Conservation (phyloP, 345 rosid genomes). For the Ceriops tagal region DNA sequence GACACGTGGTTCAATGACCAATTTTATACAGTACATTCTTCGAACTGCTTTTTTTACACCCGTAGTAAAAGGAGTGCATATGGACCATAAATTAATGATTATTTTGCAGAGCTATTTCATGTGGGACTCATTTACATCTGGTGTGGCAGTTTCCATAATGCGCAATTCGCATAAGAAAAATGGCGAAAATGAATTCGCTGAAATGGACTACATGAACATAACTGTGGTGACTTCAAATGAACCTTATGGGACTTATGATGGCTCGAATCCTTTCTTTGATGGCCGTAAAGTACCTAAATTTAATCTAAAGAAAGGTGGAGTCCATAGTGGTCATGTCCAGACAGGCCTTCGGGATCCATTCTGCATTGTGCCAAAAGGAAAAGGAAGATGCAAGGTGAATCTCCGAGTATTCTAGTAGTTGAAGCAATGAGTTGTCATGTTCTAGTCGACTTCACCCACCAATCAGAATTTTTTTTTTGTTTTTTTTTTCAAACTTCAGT, state of each 20-base stretch:
- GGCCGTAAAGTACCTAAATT: conserved; percentile 58
- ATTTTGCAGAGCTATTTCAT: conserved; percentile 67
- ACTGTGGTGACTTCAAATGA: conserved; percentile 77
- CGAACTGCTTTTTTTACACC: conserved; percentile 1
- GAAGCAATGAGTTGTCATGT: not conserved
- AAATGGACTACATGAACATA: conserved; percentile 82
- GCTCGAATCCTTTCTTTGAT: conserved; percentile 79
- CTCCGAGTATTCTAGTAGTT: not conserved
- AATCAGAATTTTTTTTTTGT: not conserved
- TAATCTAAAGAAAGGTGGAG: conserved; percentile 49
- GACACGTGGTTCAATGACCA: conserved; percentile 63
- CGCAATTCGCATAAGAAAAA: conserved; percentile 27
- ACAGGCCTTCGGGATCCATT: conserved; percentile 61
- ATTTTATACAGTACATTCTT: conserved; percentile 49
- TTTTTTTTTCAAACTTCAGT: not conserved
- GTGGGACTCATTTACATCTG: conserved; percentile 92
- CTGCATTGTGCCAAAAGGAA: conserved; percentile 48
- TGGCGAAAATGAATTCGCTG: conserved; percentile 73
- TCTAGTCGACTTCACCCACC: not conserved
- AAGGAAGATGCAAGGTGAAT: conserved; percentile 78
- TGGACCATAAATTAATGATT: not conserved
- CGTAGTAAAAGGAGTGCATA: too few species aligned
- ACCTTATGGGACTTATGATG: conserved; percentile 66
- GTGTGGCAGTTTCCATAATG: conserved; percentile 81
- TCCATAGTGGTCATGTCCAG: conserved; percentile 92